Base-by-base conservation (phyloP, 352 stramenopile species). In the Bremia lactucae region DNA sequence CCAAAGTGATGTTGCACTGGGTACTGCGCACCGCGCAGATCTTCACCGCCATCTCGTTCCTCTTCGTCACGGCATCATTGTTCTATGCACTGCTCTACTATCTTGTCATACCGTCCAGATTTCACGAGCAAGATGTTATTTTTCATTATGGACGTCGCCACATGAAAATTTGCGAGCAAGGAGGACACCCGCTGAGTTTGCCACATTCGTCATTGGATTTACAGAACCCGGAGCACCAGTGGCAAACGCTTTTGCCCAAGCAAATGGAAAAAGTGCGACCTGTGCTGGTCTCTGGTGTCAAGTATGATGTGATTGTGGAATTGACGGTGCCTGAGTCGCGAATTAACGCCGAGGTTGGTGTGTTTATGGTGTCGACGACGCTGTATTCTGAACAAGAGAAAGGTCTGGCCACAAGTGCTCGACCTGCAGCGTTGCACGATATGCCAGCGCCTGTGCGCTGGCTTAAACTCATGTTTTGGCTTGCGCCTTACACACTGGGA, bases 261-360 rank as follows among this genome's bases (percentile, higher is more conserved):
- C n/a, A 49, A 4, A 44, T 59, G 15, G 3, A 51, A 2, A n/a
- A 21, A 13, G 46, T 47, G 21, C 26, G 58, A 14, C 33, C 45
- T 10, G 66, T 75, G 41, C 59, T 90, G 2, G 65, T 80, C 14
- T 68, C 74, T 11, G 68, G 74, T 2, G 60, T 86, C 14, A 87
- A 68, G 57, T 87, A 90, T 60, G 78, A 90, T 49, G 59, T 90
- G 18, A 75, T 83, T 20, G 54, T 90, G 23, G 74, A 87, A 47
- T 64, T 90, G 5, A 68, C 66, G 14, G 49, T 87, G 51, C 72
- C 74, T 11, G 70, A 86, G 44, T 80, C 72, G 9, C 49, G 38
- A 8, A 49, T 46, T 19, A 90, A 90, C 47, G 62, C 51, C n/a
- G 63, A 76, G 20, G 66, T 87, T 11, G 78, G 78, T 21, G 71